Base-by-base conservation (phyloP, 2,329 filamentous ascomycete genomes). In the Sarocladiaceae sp. region DNA sequence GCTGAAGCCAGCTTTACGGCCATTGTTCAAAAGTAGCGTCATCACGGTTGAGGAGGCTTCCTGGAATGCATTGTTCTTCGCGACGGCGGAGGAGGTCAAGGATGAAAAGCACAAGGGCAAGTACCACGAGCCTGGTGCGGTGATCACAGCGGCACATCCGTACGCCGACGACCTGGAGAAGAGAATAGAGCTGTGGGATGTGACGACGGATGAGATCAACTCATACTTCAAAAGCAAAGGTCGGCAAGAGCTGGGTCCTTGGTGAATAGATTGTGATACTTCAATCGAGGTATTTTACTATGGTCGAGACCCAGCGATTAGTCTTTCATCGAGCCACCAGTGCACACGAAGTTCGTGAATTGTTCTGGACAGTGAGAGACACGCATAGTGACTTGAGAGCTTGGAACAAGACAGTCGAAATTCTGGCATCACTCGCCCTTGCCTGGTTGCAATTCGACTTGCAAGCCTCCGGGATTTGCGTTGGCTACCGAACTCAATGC, bases 31-130 rank as follows among this genome's bases (percentile, higher is more conserved):
- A 25, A 3, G 53, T 36, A 20, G 55, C 25, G 48, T 42, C n/a
- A n/a, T 58, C 8, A 54, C 60, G 2, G 13, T 35, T 2, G 58
- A 61, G 2, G 40, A 54, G 23, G 60, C 58, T 2, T 59, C 59
- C 1, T 52, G 44, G 22, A 52, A 53, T 15, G 35, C 53, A 5
- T 35, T 61, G 8, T 62, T 58, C 35, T 56, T 59, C 4, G 59
- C 58, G 11, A 61, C 60, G 2, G 56, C 55, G 0, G 18, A 20
- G 8, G 51, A 52, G 23, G 53, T 59, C 12, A 54, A 54, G n/a
- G 11, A 47, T 2, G 49, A 53, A 2, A 35, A 35, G 48, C 60
- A 56, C 35, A 57, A 53, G 31, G 60, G 59, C 1, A 57, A 39
- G 18, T 61, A 59, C n/a, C 17, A 60, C 3, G 54, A 56, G 46